phyloP scores from a whole-genome alignment of 305 asterid species.

The Fraxinus angustifolia region DNA sequence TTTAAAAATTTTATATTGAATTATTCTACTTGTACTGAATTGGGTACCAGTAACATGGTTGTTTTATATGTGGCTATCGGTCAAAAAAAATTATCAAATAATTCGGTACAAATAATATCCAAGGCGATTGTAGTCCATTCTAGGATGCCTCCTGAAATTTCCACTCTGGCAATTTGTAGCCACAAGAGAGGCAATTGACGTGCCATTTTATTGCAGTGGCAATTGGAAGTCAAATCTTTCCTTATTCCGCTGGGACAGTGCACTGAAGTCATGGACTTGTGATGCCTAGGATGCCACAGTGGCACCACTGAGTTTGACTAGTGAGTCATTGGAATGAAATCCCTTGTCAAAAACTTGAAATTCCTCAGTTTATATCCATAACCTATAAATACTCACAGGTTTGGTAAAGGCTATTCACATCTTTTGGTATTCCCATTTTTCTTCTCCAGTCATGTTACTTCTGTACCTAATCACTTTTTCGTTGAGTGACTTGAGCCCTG shows the following conservation, averaged over 20 bases:
- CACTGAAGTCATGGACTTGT: neutral
- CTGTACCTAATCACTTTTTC: neutral
- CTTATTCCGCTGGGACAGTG: neutral
- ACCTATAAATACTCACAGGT: neutral
- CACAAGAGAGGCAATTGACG: neutral
- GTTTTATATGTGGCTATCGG: no score
- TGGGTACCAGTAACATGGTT: no score
- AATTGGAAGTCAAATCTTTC: neutral
- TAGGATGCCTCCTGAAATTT: no score
- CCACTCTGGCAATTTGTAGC: neutral
- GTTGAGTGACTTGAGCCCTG: neutral
- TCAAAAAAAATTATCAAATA: no score
- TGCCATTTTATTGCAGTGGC: neutral
- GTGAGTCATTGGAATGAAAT: neutral
- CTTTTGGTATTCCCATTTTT: neutral
- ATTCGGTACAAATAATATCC: neutral
- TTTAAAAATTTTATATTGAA: no score
- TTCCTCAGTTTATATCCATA: no score
- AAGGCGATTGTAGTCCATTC: neutral
- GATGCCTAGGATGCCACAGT: neutral
- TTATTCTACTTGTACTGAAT: no score
- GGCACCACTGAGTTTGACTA: neutral
- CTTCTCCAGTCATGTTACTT: neutral
- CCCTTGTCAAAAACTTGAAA: neutral
- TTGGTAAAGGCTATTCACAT: neutral